phyloP scores from a whole-genome alignment of 2,329 filamentous ascomycete species.

The Macrophomina pseudophaseolina region DNA sequence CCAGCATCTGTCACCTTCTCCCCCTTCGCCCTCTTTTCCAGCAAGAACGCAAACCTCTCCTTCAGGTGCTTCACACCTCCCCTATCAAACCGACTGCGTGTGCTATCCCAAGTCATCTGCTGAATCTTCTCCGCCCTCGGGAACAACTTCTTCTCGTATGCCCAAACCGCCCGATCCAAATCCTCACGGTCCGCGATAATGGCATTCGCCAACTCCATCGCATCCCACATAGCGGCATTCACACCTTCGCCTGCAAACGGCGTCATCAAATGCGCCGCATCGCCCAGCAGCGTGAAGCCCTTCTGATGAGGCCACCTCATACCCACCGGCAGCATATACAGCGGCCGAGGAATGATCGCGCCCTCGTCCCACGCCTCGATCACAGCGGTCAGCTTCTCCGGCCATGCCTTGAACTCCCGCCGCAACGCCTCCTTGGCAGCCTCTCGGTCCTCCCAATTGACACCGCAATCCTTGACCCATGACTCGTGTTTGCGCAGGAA shows the following conservation, averaged over 20 bases:
- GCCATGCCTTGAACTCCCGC: conserved; percentile 38
- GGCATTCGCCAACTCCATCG: conserved; percentile 51
- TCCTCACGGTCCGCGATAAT: conserved; percentile 15
- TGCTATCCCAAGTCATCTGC: conserved; percentile 37
- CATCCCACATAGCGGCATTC: conserved; percentile 63
- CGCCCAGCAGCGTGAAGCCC: conserved; percentile 62
- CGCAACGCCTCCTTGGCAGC: conserved; percentile 44
- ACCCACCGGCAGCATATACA: conserved; percentile 61
- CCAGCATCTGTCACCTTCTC: conserved; percentile 7
- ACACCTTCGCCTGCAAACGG: conserved; percentile 65
- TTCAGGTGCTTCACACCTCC: conserved; percentile 44
- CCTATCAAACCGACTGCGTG: conserved; percentile 11
- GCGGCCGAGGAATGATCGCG: conserved; percentile 34
- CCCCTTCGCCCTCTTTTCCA: conserved; percentile 9
- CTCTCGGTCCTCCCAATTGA: conserved; percentile 48
- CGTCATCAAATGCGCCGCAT: conserved; percentile 66
- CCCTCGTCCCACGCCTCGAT: conserved; percentile 29
- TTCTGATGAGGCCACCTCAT: conserved; percentile 53
- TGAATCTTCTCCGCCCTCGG: conserved; percentile 41
- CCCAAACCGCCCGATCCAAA: conserved; percentile 38
- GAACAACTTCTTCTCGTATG: conserved; percentile 22
- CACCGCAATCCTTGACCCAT: conserved; percentile 50
- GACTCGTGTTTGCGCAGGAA: conserved; percentile 46
- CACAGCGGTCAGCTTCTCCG: conserved; percentile 29
- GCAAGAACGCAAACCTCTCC: conserved; percentile 25